Base-by-base conservation (phyloP, 1,284 basidiomycete genomes). In the Sporisorium sorghi region DNA sequence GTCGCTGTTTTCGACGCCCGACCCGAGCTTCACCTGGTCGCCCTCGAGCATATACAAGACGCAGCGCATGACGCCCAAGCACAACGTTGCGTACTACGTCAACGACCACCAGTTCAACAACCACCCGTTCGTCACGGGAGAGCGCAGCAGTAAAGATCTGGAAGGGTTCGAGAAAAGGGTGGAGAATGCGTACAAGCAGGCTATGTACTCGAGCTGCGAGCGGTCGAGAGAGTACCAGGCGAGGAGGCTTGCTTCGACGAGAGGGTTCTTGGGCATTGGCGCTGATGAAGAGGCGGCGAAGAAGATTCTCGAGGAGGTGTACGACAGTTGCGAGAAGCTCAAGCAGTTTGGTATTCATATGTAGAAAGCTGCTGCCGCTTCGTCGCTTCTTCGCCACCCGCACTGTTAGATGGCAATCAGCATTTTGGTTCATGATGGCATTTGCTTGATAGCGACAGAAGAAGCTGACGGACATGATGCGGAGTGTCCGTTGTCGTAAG, bases 51-150 rank as follows among this genome's bases (percentile, higher is more conserved):
- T 52, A 1, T 83, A 80, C 69, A 77, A 80, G 23, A 77, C 80
- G 30, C 79, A 83, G 49, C 64, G 80, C 6, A 73, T 79, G 51
- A 96, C 94, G 24, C 86, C 86, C 40, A 87, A 88, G 21, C 86
- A 92, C 64, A 89, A 89, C 44, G 87, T 97, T 47, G 89, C 89
- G 21, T 98, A 99, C 86, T 94, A 90, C 78, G 93, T 99, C 80
- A 92, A 96, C 83, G 87, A 88, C 6, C 86, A 86, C 10, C 91
- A 96, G 82, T 94, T 94, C 85, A 86, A 90, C 51, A 87, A 87
- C 12, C 93, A 96, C 84, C 91, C 92, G 1, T 85, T 88, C 26
- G 77, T 83, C 47, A 68, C 69, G 17, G 72, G 73, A 5, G 73
- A 73, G 12, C 26, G 50, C 39, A 73, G 73, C 47, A 48, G 60